These are phyloP conservation scores for Zangia roseola DNA, from an alignment of 768 basidiomycete genomes.

Conservation along the genomic window DNA sequence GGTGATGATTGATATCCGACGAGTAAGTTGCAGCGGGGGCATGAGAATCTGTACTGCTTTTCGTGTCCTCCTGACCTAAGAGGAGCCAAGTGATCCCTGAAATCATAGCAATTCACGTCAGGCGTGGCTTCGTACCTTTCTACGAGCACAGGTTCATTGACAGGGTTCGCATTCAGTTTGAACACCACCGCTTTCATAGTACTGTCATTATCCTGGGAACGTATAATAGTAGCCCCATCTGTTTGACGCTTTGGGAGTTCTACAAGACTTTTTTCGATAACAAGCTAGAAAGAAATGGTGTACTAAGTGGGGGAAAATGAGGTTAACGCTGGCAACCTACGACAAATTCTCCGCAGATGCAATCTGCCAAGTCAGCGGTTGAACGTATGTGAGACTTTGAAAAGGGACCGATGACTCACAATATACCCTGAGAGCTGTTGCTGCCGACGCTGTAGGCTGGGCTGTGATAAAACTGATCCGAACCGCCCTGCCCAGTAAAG, in stretches of 20 bases:
- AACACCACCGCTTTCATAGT: slow-evolving; percentile 65
- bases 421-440: slow-evolving; percentile 76
- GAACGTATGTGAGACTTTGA: slow-evolving; percentile 1
- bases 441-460: slow-evolving; percentile 75
- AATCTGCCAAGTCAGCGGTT: slow-evolving; percentile 49
- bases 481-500: background rate
- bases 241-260: slow-evolving; percentile 70
- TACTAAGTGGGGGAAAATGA: slow-evolving; percentile 1
- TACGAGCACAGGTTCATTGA: slow-evolving; percentile 63
- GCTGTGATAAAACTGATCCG: slow-evolving; percentile 40
- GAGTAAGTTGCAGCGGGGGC: slow-evolving; percentile 48
- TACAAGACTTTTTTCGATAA: slow-evolving; percentile 73
- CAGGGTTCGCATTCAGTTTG: slow-evolving; percentile 77
- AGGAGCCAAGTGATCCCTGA: slow-evolving; percentile 4
- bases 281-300: slow-evolving; percentile 49
- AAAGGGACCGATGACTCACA: slow-evolving; percentile 47
- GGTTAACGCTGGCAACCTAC: slow-evolving; percentile 42
- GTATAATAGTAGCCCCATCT: slow-evolving; percentile 79
- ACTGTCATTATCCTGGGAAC: slow-evolving; percentile 64
- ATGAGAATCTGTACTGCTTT: slow-evolving; percentile 66
- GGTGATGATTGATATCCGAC: slow-evolving; percentile 74
- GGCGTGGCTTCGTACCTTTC: slow-evolving; percentile 58
- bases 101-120: slow-evolving; percentile 19
- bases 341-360: slow-evolving; percentile 86
- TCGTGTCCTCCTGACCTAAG: slow-evolving; percentile 67